Evolutionary conservation across 257 asterid genomes (phyloP).

Genomic region (Thymus quinquecostatus): DNA sequence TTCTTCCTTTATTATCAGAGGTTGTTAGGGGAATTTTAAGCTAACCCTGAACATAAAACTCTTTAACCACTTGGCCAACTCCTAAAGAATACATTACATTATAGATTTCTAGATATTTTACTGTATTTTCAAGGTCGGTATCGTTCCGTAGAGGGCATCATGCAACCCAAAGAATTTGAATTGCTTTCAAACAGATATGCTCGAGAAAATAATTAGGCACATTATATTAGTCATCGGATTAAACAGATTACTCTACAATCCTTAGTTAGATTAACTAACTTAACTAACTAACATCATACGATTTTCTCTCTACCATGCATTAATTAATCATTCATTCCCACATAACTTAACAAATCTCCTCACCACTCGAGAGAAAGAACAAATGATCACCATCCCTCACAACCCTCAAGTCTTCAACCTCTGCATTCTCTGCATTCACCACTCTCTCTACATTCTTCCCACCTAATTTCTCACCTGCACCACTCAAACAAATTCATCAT

Average conservation of each 20-base stretch:
- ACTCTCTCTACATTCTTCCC: slow-evolving; percentile 41
- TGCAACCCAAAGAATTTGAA: not conserved
- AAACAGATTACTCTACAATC: not conserved
- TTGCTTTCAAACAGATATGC: not conserved
- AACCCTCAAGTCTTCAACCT: slow-evolving; percentile 70
- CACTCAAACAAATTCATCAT: not conserved
- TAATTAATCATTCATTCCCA: slow-evolving; percentile 10
- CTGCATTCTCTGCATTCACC: slow-evolving; percentile 65
- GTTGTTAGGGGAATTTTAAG: too few species aligned
- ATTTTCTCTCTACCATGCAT: not conserved
- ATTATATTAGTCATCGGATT: not conserved
- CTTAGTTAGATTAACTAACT: not conserved
- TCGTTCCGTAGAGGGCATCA: too few species aligned
- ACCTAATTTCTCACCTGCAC: slow-evolving; percentile 72
- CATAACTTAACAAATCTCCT: not conserved
- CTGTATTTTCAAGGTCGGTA: too few species aligned
- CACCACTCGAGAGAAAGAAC: slow-evolving; percentile 43
- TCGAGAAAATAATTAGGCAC: not conserved
- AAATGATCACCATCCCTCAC: slow-evolving; percentile 87
- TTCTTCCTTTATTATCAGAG: too few species aligned
- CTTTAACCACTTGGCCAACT: too few species aligned
- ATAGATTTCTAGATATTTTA: too few species aligned
- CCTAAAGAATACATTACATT: too few species aligned
- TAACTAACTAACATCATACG: not conserved
- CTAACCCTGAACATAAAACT: too few species aligned